These are phyloP conservation scores for Turritis glabra DNA, from an alignment of 345 rosid genomes.

Conservation along the genomic window DNA sequence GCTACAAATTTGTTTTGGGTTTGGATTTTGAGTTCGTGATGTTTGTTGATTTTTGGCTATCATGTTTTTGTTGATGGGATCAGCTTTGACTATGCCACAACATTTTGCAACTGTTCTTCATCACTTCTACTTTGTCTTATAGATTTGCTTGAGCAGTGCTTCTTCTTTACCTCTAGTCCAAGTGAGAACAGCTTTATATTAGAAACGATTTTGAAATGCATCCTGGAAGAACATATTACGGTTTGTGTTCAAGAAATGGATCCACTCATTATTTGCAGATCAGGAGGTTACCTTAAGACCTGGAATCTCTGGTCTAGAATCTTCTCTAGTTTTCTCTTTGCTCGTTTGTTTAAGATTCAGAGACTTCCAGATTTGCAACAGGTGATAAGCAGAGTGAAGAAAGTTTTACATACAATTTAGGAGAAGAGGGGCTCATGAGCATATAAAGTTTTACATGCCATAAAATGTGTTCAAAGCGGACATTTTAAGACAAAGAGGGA, in stretches of 20 bases:
- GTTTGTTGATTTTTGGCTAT: conserved; percentile 34
- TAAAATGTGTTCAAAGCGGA: neutral
- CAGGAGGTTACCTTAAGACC: neutral
- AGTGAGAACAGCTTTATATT: neutral
- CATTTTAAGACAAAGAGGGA: neutral
- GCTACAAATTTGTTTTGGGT: conserved; percentile 13
- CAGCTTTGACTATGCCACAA: conserved; percentile 4
- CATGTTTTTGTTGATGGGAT: conserved; percentile 24
- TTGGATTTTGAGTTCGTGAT: conserved; percentile 35
- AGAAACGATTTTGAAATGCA: neutral
- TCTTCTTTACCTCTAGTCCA: neutral
- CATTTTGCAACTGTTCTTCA: neutral
- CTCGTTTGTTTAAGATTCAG: neutral
- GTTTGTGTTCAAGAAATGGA: neutral
- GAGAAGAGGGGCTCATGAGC: neutral
- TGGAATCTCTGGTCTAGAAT: neutral
- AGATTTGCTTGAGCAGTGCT: conserved; percentile 5
- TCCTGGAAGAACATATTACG: neutral
- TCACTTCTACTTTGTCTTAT: neutral
- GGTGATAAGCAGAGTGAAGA: neutral
- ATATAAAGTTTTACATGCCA: neutral
- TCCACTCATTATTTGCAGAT: neutral
- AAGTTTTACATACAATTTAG: neutral
- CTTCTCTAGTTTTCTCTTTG: neutral
- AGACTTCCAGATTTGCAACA: neutral